These are phyloP conservation scores for Wickerhamiella azyma DNA, from an alignment of 805 yeast species.

Conservation along the genomic window DNA sequence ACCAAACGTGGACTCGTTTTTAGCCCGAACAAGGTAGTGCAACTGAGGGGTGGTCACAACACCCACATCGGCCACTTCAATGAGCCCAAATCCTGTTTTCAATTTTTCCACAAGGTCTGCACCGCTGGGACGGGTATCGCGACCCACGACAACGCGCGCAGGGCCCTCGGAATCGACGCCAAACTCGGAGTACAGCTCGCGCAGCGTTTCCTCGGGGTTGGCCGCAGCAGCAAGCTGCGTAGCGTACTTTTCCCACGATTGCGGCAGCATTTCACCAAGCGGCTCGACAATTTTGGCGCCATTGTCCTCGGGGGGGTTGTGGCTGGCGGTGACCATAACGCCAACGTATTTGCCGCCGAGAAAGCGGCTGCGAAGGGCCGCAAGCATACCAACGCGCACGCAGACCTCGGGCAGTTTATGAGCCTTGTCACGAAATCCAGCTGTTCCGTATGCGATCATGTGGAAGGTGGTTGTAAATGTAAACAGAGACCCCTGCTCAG, in stretches of 20 bases:
- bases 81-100: constrained; percentile 45
- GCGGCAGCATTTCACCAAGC: constrained; percentile 74
- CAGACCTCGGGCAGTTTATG: constrained; percentile 61
- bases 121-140: constrained; percentile 84
- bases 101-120: constrained; percentile 47
- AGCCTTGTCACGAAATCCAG: constrained; percentile 82
- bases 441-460: constrained; percentile 71
- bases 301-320: constrained; percentile 82
- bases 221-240: constrained; percentile 64
- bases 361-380: constrained; percentile 65
- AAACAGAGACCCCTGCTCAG: neutral
- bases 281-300: constrained; percentile 95
- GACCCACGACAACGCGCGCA: constrained; percentile 51
- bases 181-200: constrained; percentile 28
- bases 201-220: constrained; percentile 31
- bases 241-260: constrained; percentile 72
- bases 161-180: constrained; percentile 34
- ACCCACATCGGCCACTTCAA: constrained; percentile 42
- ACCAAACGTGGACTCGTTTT: constrained; percentile 54
- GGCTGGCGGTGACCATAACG: constrained; percentile 94
- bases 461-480: neutral
- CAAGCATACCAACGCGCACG: constrained; percentile 70
- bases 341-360: constrained; percentile 64
- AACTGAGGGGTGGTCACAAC: constrained; percentile 86
- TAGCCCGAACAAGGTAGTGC: constrained; percentile 67